Conservation (phyloP, 208 protist species). For the Balamuthia mandrillaris region DNA sequence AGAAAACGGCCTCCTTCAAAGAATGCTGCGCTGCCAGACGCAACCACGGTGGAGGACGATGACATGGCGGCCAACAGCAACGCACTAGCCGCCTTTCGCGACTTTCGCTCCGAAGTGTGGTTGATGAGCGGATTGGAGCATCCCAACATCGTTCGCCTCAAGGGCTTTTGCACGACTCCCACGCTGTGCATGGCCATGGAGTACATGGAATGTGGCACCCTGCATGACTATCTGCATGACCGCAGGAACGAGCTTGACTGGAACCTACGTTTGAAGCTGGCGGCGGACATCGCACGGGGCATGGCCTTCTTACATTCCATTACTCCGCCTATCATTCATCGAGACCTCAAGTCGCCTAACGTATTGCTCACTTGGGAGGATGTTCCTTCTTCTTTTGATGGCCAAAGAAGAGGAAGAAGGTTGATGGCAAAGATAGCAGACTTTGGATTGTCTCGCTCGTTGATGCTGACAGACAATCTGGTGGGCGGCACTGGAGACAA, state of each 20-base stretch:
- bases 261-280: not conserved
- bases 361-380: constrained; percentile 33
- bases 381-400: not conserved
- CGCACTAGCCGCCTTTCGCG: not conserved
- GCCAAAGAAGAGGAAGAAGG: not conserved
- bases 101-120: not conserved
- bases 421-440: constrained; percentile 1
- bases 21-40: not conserved
- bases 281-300: constrained; percentile 35
- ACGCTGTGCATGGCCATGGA: constrained; percentile 2
- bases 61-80: not conserved
- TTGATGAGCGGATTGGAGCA: not conserved
- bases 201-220: not conserved
- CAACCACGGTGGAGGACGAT: not conserved
- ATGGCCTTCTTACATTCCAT: constrained; percentile 42
- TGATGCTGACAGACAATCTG: not conserved
- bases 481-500: not conserved
- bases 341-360: constrained; percentile 40
- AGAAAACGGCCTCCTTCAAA: not conserved
- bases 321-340: constrained; percentile 25
- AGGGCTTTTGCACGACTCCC: not conserved
- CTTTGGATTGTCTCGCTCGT: not conserved
- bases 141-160: constrained; percentile 1
- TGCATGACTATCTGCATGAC: not conserved
- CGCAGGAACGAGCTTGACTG: not conserved